These are phyloP conservation scores for Schoenoplectus tabernaemontani DNA, from an alignment of 202 grass and related monocot species.

Conservation along the genomic window DNA sequence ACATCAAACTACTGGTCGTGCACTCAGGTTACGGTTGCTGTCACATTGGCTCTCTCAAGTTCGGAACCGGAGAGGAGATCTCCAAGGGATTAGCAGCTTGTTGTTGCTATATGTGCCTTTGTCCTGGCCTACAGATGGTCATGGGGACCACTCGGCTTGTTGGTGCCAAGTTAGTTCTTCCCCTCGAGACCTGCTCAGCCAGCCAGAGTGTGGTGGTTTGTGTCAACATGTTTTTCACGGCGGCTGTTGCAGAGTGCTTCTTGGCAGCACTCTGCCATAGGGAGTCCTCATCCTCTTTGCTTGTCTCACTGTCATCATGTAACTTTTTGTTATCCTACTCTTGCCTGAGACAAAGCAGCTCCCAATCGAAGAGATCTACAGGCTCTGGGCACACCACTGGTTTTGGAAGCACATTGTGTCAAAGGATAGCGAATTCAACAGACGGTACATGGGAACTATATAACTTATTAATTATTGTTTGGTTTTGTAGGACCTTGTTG, in stretches of 20 bases:
- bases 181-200: slow-evolving; percentile 18
- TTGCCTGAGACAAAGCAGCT: slow-evolving; percentile 37
- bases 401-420: slow-evolving; percentile 79
- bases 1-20: background rate
- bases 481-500: background rate
- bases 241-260: slow-evolving; percentile 23
- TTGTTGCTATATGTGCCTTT: slow-evolving; percentile 37
- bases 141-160: slow-evolving; percentile 27
- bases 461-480: too few relatives aligned
- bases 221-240: slow-evolving; percentile 25
- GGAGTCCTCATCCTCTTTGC: slow-evolving; percentile 27
- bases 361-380: slow-evolving; percentile 32
- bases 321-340: slow-evolving; percentile 10
- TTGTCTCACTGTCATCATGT: slow-evolving; percentile 11
- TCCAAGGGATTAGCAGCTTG: slow-evolving; percentile 47
- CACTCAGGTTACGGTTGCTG: slow-evolving; percentile 53
- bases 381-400: slow-evolving; percentile 83
- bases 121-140: slow-evolving; percentile 14
- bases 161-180: slow-evolving; percentile 28
- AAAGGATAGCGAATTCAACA: slow-evolving; percentile 24
- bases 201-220: slow-evolving; percentile 25
- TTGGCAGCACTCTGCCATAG: slow-evolving; percentile 18
- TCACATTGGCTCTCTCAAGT: slow-evolving; percentile 66
- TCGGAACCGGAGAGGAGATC: slow-evolving; percentile 51
- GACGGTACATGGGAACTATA: background rate